Conservation (phyloP, 257 asterid genomes). For the Agastache rugosa region DNA sequence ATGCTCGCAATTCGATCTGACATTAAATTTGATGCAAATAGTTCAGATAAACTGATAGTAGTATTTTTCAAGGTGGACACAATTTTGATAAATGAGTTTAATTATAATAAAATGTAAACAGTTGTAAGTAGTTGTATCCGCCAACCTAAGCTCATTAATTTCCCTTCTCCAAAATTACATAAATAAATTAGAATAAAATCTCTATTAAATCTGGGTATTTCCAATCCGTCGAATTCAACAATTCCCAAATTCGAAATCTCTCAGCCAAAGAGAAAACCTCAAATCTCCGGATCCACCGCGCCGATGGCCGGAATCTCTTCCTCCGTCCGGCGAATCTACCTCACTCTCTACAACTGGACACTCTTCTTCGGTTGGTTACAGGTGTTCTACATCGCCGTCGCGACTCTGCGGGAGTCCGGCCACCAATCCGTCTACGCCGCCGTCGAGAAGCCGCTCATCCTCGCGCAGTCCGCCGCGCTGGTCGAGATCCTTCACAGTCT, state of each 20-base stretch:
- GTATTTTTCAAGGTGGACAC: no score
- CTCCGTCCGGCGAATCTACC: slow-evolving; percentile 67
- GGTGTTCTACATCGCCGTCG: slow-evolving; percentile 74
- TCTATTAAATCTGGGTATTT: not conserved
- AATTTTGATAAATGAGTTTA: no score
- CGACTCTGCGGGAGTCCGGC: slow-evolving; percentile 63
- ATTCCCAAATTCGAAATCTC: not conserved
- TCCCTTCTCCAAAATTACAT: not conserved
- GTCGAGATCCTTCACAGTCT: slow-evolving; percentile 73
- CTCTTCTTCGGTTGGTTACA: slow-evolving; percentile 87
- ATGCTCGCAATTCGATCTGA: no score
- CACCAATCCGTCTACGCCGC: slow-evolving; percentile 78
- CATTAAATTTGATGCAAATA: no score
- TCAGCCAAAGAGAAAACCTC: not conserved
- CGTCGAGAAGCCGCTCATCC: slow-evolving; percentile 75
- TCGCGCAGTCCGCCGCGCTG: slow-evolving; percentile 85
- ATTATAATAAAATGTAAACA: no score
- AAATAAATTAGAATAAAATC: not conserved
- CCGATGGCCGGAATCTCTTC: slow-evolving; percentile 70
- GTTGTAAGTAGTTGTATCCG: slow-evolving; percentile 35
- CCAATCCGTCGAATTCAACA: not conserved
- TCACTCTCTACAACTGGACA: slow-evolving; percentile 76
- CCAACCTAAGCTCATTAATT: slow-evolving; percentile 40
- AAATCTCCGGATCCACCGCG: slow-evolving; percentile 12
- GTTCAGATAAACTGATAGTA: no score